Evolutionary conservation across 805 yeast species (phyloP).

Genomic region (Brettanomyces anomalus): DNA sequence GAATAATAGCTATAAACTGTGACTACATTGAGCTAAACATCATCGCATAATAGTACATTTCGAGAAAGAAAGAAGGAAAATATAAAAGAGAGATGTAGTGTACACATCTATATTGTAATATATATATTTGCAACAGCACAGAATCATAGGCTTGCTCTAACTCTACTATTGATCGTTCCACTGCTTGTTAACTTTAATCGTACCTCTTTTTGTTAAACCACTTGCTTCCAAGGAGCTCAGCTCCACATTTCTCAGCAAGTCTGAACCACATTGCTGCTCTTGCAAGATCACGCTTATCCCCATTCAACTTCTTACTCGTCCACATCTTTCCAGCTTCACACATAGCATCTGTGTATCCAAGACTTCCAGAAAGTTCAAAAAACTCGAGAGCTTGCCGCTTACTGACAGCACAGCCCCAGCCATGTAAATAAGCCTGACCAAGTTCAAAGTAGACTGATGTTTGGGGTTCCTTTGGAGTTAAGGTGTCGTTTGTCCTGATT

Average conservation of each 20-base stretch:
- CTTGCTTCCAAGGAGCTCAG: constrained; percentile 53
- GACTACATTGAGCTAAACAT: too few species aligned
- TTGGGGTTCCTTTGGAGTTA: constrained; percentile 11
- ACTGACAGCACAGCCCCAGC: constrained; percentile 47
- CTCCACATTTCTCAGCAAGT: constrained; percentile 54
- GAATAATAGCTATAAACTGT: too few species aligned
- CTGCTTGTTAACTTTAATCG: constrained; percentile 46
- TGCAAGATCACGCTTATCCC: constrained; percentile 46
- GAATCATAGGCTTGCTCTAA: too few species aligned
- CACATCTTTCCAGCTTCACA: constrained; percentile 62
- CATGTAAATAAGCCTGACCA: constrained; percentile 48
- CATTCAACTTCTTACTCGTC: constrained; percentile 40
- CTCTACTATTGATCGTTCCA: constrained; percentile 59
- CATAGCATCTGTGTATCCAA: constrained; percentile 65
- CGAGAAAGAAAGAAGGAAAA: neutral
- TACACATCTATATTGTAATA: too few species aligned
- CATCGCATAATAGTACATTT: too few species aligned
- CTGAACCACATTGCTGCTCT: constrained; percentile 68
- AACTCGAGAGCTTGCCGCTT: constrained; percentile 49
- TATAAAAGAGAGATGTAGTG: too few species aligned
- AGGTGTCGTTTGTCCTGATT: neutral
- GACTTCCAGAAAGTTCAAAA: constrained; percentile 54
- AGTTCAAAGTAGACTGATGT: constrained; percentile 36
- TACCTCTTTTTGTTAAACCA: constrained; percentile 75
- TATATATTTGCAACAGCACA: too few species aligned